Conservation (phyloP, 2,329 filamentous ascomycete species). For the Arachnopeziza araneosa region DNA sequence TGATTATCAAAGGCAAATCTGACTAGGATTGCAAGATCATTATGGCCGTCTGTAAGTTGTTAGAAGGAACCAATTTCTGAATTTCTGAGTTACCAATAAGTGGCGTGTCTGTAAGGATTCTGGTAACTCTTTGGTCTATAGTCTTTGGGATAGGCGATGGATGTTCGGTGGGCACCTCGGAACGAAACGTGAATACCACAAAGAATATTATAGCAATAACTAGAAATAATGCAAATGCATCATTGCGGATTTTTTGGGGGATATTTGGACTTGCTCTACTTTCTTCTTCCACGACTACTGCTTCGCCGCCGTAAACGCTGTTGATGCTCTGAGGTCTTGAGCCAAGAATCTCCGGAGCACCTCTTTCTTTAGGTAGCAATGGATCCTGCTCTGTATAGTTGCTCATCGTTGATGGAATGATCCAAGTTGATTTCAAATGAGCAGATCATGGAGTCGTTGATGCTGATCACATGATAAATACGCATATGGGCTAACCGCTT, state of each 20-base stretch:
- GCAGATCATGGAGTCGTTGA: neutral
- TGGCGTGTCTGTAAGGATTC: conserved; percentile 41
- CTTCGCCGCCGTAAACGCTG: neutral
- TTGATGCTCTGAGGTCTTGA: conserved; percentile 22
- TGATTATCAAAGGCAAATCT: conserved; percentile 65
- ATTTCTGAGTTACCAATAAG: conserved; percentile 38
- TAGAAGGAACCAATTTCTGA: neutral
- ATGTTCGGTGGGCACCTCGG: neutral
- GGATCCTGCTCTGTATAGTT: conserved; percentile 26
- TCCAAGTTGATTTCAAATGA: neutral
- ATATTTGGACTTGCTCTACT: neutral
- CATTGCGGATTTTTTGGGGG: conserved; percentile 1
- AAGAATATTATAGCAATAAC: conserved; percentile 11
- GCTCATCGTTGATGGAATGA: conserved; percentile 12
- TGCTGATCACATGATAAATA: neutral
- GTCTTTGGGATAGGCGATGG: conserved; percentile 16
- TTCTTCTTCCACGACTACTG: neutral
- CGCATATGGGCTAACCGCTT: conserved; percentile 4
- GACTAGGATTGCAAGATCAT: conserved; percentile 76
- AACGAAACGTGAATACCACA: conserved; percentile 12
- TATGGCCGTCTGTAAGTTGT: conserved; percentile 66
- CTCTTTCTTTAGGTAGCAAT: conserved; percentile 23
- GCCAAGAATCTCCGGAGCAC: conserved; percentile 26
- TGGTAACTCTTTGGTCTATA: conserved; percentile 34
- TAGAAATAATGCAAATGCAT: conserved; percentile 1